Base-by-base conservation (phyloP, 2,329 filamentous ascomycete species). In the Rhexocercosporidium sp. region DNA sequence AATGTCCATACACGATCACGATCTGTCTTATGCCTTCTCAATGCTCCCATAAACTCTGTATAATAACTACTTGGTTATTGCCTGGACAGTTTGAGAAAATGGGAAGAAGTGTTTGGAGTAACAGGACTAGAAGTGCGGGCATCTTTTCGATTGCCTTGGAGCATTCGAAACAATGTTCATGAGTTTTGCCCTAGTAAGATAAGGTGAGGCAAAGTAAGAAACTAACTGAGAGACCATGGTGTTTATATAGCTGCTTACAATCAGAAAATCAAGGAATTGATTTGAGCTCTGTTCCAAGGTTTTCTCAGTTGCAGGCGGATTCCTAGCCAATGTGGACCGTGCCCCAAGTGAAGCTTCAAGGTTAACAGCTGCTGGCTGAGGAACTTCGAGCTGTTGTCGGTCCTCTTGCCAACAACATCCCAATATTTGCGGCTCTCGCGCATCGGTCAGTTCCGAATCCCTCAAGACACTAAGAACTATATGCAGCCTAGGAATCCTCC, bases 1-100 rank as follows among this genome's bases (percentile, higher is more conserved):
- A 39, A 57, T 25, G 8, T 39, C 20, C 20, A 25, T 37, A 39
- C 2, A 1, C 34, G 31, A 57, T 22, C 20, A 20, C 53, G 34
- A 57, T 25, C 53, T 8, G 25, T 6, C 31, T 16, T 4, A 18
- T 16, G 8, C 25, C 25, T 56, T 37, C 29, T 25, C 31, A 31
- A 56, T 56, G 31, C 8, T 56, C 22, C 18, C 11, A 14, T 5
- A 25, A 31, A 31, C 49, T 53, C n/a, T n/a, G 25, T 9, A 4
- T 14, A 53, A 31, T 53, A 31, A 53, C 49, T 53, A 53, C 49
- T 53, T 53, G 27, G 25, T 31, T 31, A 53, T 31, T 53, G 49
- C 49, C 16, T 53, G 49, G 27, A 53, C 14, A 53, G 11, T 31
- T 1, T 53, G 49, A 5, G 29, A 27, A 53, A 27, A 53, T 27